Evolutionary conservation across 2,329 filamentous ascomycete species (phyloP).

Genomic region (Trichoderma atrobrunneum): DNA sequence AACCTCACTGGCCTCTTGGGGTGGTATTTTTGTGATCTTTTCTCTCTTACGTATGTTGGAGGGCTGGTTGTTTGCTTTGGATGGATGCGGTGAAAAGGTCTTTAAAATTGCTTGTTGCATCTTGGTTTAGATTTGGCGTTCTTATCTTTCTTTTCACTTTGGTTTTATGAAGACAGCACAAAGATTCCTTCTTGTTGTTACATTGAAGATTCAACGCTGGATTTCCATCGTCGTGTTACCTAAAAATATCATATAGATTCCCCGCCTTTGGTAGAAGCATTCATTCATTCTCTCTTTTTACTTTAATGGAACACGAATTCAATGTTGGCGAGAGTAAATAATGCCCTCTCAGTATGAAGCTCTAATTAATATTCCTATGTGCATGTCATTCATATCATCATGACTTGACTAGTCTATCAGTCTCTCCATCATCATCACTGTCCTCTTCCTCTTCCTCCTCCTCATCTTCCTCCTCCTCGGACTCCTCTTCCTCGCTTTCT

Average conservation of each 20-base stretch:
- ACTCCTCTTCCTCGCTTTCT: slow-evolving; percentile 45
- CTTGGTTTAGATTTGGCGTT: slow-evolving; percentile 13
- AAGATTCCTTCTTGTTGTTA: not conserved
- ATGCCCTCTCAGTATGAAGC: not conserved
- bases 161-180: not conserved
- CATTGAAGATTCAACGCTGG: not conserved
- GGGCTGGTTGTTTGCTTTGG: not conserved
- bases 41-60: not conserved
- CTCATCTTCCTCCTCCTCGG: slow-evolving; percentile 46
- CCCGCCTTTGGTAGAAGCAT: not conserved
- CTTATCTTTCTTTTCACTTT: not conserved
- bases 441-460: slow-evolving; percentile 49
- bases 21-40: not conserved
- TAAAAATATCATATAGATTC: not conserved
- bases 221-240: not conserved
- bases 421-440: slow-evolving; percentile 46
- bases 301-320: not conserved
- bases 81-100: not conserved
- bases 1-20: not conserved
- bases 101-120: slow-evolving; percentile 16
- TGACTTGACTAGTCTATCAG: slow-evolving; percentile 41
- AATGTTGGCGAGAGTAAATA: not conserved
- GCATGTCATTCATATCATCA: not conserved
- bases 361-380: not conserved
- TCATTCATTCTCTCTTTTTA: not conserved